A percentile compares a stretch with the other conserved stretches of the same genome.
Conservation (phyloP, 164 flowering plant species). For the Saururus chinensis region DNA sequence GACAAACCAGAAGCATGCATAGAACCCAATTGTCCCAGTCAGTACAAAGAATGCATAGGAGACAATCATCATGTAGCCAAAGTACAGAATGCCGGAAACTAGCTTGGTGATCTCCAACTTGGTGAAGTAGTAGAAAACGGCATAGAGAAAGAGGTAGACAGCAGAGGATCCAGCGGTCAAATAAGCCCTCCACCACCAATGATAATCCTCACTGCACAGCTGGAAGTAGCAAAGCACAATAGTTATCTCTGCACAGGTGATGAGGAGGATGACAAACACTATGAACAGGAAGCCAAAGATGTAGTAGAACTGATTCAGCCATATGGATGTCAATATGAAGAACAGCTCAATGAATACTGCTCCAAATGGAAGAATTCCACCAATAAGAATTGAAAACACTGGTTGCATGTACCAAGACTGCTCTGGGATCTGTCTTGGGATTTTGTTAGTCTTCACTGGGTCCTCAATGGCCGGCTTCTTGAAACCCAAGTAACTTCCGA, state of each 20-base stretch:
- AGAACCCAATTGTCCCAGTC: slow-evolving; percentile 81
- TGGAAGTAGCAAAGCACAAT: slow-evolving; percentile 88
- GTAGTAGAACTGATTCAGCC: slow-evolving; percentile 89
- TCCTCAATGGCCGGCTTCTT: slow-evolving; percentile 32
- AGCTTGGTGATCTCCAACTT: slow-evolving; percentile 71
- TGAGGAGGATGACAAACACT: slow-evolving; percentile 68
- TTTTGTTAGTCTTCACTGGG: slow-evolving; percentile 51
- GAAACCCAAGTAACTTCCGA: slow-evolving; percentile 33
- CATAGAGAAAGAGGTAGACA: slow-evolving; percentile 69
- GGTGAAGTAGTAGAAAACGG: slow-evolving; percentile 73
- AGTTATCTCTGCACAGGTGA: slow-evolving; percentile 82
- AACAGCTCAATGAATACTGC: slow-evolving; percentile 58
- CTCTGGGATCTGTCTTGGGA: slow-evolving; percentile 50
- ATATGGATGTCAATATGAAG: slow-evolving; percentile 52
- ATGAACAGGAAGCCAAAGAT: slow-evolving; percentile 90
- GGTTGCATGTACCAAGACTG: slow-evolving; percentile 61
- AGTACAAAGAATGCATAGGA: slow-evolving; percentile 80
- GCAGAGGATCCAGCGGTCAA: slow-evolving; percentile 86
- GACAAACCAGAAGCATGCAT: slow-evolving; percentile 83
- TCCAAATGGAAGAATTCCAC: slow-evolving; percentile 52
- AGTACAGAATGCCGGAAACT: slow-evolving; percentile 72
- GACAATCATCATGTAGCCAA: slow-evolving; percentile 65
- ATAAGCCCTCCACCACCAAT: slow-evolving; percentile 94
- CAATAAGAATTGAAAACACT: slow-evolving; percentile 38
- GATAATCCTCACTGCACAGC: slow-evolving; percentile 78